Conservation (phyloP, 139 green algal species). For the Penium margaritaceum region DNA sequence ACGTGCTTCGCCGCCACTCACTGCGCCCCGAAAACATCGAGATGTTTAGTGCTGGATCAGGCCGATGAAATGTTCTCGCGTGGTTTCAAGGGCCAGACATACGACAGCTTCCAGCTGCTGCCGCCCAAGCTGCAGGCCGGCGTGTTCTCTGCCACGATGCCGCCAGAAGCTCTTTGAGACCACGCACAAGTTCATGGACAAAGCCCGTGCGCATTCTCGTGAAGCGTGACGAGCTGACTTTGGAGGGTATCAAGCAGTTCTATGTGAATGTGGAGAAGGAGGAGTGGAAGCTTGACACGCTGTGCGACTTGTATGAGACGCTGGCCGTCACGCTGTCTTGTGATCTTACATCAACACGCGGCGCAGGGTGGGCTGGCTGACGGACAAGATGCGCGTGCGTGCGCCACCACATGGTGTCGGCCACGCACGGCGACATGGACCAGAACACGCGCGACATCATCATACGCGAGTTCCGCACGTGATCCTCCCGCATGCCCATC, state of each 20-base stretch:
- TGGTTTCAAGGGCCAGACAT: constrained; percentile 98
- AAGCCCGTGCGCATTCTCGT: constrained; percentile 98
- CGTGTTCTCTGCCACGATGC: constrained; percentile 97
- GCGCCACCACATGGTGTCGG: constrained; percentile 98
- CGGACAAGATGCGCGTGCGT: constrained; percentile 95
- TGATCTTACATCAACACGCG: constrained; percentile 99
- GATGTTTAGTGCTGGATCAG: constrained; percentile 97
- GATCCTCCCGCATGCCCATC: constrained; percentile 97
- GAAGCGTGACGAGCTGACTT: constrained; percentile 98
- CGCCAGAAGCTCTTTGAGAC: constrained; percentile 97
- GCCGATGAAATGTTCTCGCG: constrained; percentile 97
- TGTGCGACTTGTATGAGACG: constrained; percentile 99
- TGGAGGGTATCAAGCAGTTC: constrained; percentile 99
- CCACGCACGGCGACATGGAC: constrained; percentile 99
- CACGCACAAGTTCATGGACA: constrained; percentile 99
- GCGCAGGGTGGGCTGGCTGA: constrained; percentile 98
- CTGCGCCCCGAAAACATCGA: constrained; percentile 78
- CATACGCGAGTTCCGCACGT: constrained; percentile 99
- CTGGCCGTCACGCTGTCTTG: constrained; percentile 97
- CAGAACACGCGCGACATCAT: constrained; percentile 99
- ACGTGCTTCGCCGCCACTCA: constrained; percentile 92
- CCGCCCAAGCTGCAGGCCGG: constrained; percentile 96
- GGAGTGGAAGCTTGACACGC: constrained; percentile 99
- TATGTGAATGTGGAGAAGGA: constrained; percentile 84
- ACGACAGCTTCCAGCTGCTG: constrained; percentile 99